phyloP scores from a whole-genome alignment of 2,329 filamentous ascomycete species.

The Exophiala viscosa region DNA sequence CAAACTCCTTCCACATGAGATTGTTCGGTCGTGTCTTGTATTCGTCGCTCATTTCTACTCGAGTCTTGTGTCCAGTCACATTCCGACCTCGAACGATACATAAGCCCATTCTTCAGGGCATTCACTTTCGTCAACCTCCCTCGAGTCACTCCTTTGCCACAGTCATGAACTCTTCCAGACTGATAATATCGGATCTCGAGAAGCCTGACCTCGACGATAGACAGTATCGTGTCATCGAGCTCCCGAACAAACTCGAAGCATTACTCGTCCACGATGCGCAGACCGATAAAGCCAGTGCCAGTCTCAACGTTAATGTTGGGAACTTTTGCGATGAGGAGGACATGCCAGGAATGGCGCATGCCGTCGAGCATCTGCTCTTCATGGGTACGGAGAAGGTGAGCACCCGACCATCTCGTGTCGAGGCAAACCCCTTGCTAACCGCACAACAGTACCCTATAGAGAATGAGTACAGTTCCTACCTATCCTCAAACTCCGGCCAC shows the following conservation, averaged over 20 bases:
- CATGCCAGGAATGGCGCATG: conserved; percentile 93
- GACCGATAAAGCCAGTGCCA: conserved; percentile 94
- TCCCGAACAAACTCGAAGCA: conserved; percentile 84
- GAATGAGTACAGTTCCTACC: conserved; percentile 92
- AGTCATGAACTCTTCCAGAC: conserved; percentile 29
- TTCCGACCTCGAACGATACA: conserved; percentile 10
- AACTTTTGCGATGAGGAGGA: conserved; percentile 89
- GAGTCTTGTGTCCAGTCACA: conserved; percentile 4
- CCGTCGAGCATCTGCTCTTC: conserved; percentile 92
- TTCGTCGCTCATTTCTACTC: conserved; percentile 12
- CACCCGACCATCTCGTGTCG: background rate
- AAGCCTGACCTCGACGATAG: conserved; percentile 82
- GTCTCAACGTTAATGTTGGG: conserved; percentile 92
- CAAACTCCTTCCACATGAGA: conserved; percentile 18
- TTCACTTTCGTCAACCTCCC: conserved; percentile 2
- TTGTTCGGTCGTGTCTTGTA: conserved; percentile 16
- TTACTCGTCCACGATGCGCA: conserved; percentile 89
- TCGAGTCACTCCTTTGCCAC: conserved; percentile 21
- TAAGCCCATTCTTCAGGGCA: conserved; percentile 7
- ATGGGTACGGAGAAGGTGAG: conserved; percentile 92
- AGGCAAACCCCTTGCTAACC: conserved; percentile 3
- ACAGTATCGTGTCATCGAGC: conserved; percentile 77
- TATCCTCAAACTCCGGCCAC: conserved; percentile 81
- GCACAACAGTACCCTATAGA: conserved; percentile 71
- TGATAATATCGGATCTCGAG: conserved; percentile 69